Evolutionary conservation across 2,329 filamentous ascomycete genomes (phyloP).

Genomic region (Pseudodiploospora longispora): DNA sequence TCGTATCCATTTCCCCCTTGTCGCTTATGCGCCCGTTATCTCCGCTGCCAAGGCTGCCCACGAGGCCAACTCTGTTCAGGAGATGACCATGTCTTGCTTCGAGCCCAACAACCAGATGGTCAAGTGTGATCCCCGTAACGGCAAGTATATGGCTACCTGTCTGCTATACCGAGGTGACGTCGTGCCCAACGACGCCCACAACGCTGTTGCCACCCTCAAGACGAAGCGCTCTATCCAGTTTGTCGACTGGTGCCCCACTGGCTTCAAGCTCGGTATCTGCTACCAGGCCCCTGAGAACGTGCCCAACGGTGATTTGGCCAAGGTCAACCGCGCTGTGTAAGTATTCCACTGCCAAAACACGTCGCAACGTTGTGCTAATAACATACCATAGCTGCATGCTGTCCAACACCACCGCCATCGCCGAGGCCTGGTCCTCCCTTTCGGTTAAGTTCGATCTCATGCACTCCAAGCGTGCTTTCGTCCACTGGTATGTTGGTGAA

Average conservation of each 20-base stretch:
- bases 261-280: slow-evolving; percentile 99
- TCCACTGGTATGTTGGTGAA: slow-evolving; percentile 99
- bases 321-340: slow-evolving; percentile 97
- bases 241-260: slow-evolving; percentile 99
- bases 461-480: slow-evolving; percentile 99
- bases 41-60: slow-evolving; percentile 93
- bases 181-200: slow-evolving; percentile 91
- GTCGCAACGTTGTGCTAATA: neutral
- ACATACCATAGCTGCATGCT: slow-evolving; percentile 73
- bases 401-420: slow-evolving; percentile 96
- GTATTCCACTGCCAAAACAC: slow-evolving; percentile 28
- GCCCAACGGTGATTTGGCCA: slow-evolving; percentile 92
- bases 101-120: slow-evolving; percentile 99
- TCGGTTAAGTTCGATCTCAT: slow-evolving; percentile 99
- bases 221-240: slow-evolving; percentile 99
- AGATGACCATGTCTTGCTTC: slow-evolving; percentile 99
- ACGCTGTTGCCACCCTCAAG: slow-evolving; percentile 91
- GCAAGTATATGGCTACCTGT: slow-evolving; percentile 99
- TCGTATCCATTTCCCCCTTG: slow-evolving; percentile 98
- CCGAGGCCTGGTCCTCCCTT: slow-evolving; percentile 94
- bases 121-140: slow-evolving; percentile 96
- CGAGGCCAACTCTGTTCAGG: slow-evolving; percentile 95
- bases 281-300: slow-evolving; percentile 96
- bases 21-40: slow-evolving; percentile 90
- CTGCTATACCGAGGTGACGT: slow-evolving; percentile 97